These are phyloP conservation scores for Crotalaria pallida DNA, from an alignment of 306 rosid genomes.

Conservation along the genomic window DNA sequence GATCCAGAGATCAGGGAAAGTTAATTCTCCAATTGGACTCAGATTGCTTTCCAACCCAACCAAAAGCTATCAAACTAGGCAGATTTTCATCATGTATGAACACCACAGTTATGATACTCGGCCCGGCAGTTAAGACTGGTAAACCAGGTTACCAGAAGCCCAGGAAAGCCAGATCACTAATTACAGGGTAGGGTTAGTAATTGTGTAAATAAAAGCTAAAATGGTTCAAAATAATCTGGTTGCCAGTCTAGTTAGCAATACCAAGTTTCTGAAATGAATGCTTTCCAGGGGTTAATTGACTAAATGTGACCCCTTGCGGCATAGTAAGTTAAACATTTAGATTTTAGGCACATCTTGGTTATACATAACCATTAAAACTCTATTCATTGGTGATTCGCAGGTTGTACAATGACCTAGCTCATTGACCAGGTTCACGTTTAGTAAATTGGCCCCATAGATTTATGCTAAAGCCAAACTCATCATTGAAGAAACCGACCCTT, in stretches of 20 bases:
- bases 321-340: neutral
- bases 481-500: slow-evolving; percentile 14
- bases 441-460: neutral
- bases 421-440: neutral
- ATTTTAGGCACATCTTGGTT: neutral
- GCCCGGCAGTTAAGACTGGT: neutral
- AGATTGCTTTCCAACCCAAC: neutral
- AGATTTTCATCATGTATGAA: neutral
- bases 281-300: neutral
- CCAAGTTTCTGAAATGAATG: neutral
- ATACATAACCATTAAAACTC: neutral
- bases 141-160: neutral
- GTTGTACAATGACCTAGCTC: neutral
- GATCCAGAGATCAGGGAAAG: neutral
- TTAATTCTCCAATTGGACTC: neutral
- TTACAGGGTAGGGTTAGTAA: neutral
- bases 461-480: neutral
- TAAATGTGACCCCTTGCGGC: neutral
- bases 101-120: neutral
- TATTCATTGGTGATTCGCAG: neutral
- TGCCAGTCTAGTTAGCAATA: neutral
- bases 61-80: neutral
- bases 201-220: neutral
- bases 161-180: neutral
- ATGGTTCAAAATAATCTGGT: neutral